Base-by-base conservation (phyloP, 202 grass and related monocot genomes). In the Zoysia matrella region DNA sequence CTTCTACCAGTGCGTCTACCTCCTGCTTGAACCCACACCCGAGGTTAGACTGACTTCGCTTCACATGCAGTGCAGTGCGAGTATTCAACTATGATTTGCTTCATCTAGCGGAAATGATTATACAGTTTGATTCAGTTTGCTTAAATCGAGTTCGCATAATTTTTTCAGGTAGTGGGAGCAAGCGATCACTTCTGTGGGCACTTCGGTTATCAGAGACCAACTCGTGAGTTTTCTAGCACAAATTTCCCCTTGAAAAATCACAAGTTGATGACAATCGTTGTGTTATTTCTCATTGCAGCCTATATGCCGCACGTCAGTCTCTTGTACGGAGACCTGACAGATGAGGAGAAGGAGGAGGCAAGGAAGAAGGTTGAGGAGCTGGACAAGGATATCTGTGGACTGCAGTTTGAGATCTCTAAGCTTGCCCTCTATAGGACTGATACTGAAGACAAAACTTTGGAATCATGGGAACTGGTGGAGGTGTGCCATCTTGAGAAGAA, bases 1-100 rank as follows among this genome's bases (percentile, higher is more conserved):
- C 78, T 98, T 95, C 85, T 98, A 98, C 82, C 92, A 98, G 87
- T 98, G 95, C 76, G 83, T 98, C 72, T 98, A 90, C 85, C 85
- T 98, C 83, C 82, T 95, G 10, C 88, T 98, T 48, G 89, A 98
- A 22, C 87, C 96, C 50, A 83, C 80, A 40, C 62, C 90, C 9
- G 90, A 98, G 92, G 96, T 51, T 51, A 8, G 7, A 51, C 7
- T 51, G 5, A 7, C 49, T n/a, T 45, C 51, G 11, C 2, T 54
- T 54, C 4, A 11, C 52, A 56, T 6, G 53, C 11, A 56, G 14
- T 12, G 4, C 11, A 12, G 11, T 13, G 39, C 43, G 61, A 55
- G 48, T 73, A 60, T 77, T 60, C 30, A 40, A 44, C 10, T 53
- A 68, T 69, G 40, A 53, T 51, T 40, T 62, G 39, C 1, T 22